Evolutionary conservation across 1,284 basidiomycete species (phyloP), one percentile per base, ranked within the genome.

Genomic region (Leccinum proliferum): DNA sequence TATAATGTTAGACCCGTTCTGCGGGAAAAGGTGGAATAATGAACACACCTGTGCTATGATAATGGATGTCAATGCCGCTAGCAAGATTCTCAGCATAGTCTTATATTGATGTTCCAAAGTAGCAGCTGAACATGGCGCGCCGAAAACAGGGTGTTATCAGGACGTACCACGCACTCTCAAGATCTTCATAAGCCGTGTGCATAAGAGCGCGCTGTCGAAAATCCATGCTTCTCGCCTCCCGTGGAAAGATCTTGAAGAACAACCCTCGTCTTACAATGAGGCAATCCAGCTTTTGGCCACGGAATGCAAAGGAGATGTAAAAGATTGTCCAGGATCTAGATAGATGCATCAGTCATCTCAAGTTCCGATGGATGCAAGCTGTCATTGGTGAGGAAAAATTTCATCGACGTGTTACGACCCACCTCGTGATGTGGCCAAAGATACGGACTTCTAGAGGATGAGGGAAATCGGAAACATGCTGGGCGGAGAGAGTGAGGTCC

Each of bases 211-310:
- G 81, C 68, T 89, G 88, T 67, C 90, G 89, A 5, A 89, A 88
- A 68, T 90, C 88, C 86, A 90, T 89, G 69, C 78, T 82, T 61
- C 77, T 82, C 8, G 88, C 88, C 72, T 90, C 89, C 7, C 89
- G 79, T 2, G 88, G 89, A 58, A 84, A 88, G 46, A 90, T 82
- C 63, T 83, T 82, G 78, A 91, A 90, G 70, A 90, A 89, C 76
- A 14, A 81, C 80, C 65, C 79, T 82, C 76, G 87, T 79, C 37
- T 70, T 69, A 35, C 81, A 81, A 53, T 52, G 50, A 35, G 65
- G 62, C 6, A 74, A 71, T 10, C 74, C 69, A 41, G 63, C 62
- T 32, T 66, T 60, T 50, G 10, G 59, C 12, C 21, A 35, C 64
- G 35, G 67, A 68, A 66, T 83, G 84, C 11, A 79, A 72, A 8